Percentiles rank a stretch among this genome's conserved stretches.
Evolutionary conservation across 2,329 filamentous ascomycete genomes (phyloP).

Genomic region (Beauveria pseudobassiana): DNA sequence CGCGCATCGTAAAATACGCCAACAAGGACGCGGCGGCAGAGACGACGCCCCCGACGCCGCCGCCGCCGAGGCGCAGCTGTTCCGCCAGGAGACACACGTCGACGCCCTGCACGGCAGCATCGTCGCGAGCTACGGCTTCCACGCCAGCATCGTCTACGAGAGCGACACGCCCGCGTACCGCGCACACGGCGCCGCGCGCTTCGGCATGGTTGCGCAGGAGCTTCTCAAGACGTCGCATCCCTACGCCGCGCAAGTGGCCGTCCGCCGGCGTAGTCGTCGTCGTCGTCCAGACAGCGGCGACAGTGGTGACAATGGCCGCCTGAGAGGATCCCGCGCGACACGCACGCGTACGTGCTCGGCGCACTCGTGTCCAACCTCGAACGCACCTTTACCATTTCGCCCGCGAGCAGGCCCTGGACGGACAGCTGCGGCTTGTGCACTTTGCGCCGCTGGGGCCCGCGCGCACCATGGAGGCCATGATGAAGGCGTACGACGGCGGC

Average conservation of each 20-base stretch:
- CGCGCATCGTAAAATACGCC: slow-evolving; percentile 37
- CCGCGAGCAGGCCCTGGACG: slow-evolving; percentile 63
- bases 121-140: slow-evolving; percentile 84
- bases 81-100: slow-evolving; percentile 26
- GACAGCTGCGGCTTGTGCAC: slow-evolving; percentile 61
- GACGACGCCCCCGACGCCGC: slow-evolving; percentile 3
- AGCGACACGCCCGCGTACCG: slow-evolving; percentile 80
- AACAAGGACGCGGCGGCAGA: slow-evolving; percentile 12
- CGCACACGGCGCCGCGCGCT: slow-evolving; percentile 67
- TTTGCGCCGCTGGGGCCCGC: slow-evolving; percentile 62
- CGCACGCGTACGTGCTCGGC: slow-evolving; percentile 70
- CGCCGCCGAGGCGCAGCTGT: slow-evolving; percentile 12
- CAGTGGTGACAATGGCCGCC: slow-evolving; percentile 12
- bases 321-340: slow-evolving; percentile 25
- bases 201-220: slow-evolving; percentile 75
- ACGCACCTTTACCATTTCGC: slow-evolving; percentile 74
- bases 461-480: slow-evolving; percentile 72
- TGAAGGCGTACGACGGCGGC: slow-evolving; percentile 49
- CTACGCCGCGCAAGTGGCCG: slow-evolving; percentile 38
- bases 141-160: slow-evolving; percentile 82
- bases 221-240: slow-evolving; percentile 52
- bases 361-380: slow-evolving; percentile 77
- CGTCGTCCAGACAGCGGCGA: too few relatives aligned
- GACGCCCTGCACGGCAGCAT: slow-evolving; percentile 62
- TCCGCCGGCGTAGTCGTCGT: slow-evolving; percentile 17